Base-by-base conservation (phyloP, 306 rosid species). In the Phaseolus lunatus region DNA sequence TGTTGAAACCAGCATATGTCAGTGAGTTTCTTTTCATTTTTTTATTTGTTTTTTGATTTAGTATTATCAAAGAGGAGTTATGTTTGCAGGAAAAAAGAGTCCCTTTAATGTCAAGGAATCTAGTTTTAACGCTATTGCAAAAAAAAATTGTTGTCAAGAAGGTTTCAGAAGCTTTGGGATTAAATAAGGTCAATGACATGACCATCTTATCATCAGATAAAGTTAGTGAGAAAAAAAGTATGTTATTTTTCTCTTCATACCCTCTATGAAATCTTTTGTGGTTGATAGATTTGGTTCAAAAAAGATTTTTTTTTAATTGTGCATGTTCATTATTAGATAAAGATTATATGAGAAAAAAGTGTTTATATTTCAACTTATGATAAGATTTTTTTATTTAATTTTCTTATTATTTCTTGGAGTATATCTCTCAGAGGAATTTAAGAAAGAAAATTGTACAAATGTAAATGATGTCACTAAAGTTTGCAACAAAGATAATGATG, bases 1-100 rank as follows among this genome's bases (percentile, higher is more conserved):
- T 94, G 98, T 73, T 72, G 84, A 81, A 92, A 90, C 49, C 57
- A 94, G 96, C 76, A 7, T 26, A 7, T 94, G 97, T 92, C 82
- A 72, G 98, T 89, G 78, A 82, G 90, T 48, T 39, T 24, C 1
- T 62, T 62, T 41, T 15, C 7, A 20, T 77, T 18, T 9, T 39
- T 39, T 3, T 39, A 9, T 39, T 31, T 31, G n/a, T 44, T 53
- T 31, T 75, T 72, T 58, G 57, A 41, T 23, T 43, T 56, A 22
- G 27, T 41, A 2, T 12, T 81, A 64, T 78, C 57, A 83, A 23
- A 22, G 22, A 57, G 8, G 58, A 43, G 33, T 66, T 13, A 45
- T 57, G 22, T 73, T 75, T 73, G 33, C 4, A 29, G 33, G 4
- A 29, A 29, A 5, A 5, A 5, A 29, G 33, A 29, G 33, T 29